Evolutionary conservation across 2,329 filamentous ascomycete genomes (phyloP), one percentile per base, ranked within the genome.

Genomic region (Cucurbitaria berberidis): DNA sequence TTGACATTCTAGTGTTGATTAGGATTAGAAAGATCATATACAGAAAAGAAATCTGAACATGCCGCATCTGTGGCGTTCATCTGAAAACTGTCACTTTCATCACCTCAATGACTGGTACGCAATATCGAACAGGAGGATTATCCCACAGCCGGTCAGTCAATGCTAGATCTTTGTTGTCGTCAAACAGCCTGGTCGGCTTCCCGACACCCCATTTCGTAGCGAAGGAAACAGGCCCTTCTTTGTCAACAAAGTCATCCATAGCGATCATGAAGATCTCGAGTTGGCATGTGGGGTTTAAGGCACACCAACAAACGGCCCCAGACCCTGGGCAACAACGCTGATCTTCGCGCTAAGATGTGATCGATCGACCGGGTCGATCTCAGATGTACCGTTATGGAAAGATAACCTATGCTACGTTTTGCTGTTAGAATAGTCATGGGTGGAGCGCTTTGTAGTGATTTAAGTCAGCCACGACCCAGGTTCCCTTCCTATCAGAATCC

Each of bases 61-160:
- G 59, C 55, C 19, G 40, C 24, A 22, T 53, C 39, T 11, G 26
- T 15, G 8, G 26, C 3, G 3, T 10, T n/a, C 3, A 39, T 21
- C 15, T 13, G 30, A n/a, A 4, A 4, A 66, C 51, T 10, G 24
- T 42, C 3, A 57, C 59, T 10, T 59, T 52, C 13, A 54, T 46
- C 2, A 42, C 49, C 29, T 63, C 63, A 11, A 63, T 55, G 24
- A 62, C 16, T 30, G 32, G 27, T 57, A 63, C 2, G 59, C 57
- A n/a, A 60, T 57, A 40, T 64, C 55, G 13, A 60, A 13, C n/a
- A 19, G 24, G 1, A 55, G 11, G 18, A 15, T 18, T 61, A 38
- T 18, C 55, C 38, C 34, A 57, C 57, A 4, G 52, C 3, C 21
- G 57, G 26, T 3, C 59, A 6, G 51, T 5, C 21, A 59, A 29